Evolutionary conservation across 2,329 filamentous ascomycete species (phyloP).

Genomic region (Pseudogymnoascus sp.): DNA sequence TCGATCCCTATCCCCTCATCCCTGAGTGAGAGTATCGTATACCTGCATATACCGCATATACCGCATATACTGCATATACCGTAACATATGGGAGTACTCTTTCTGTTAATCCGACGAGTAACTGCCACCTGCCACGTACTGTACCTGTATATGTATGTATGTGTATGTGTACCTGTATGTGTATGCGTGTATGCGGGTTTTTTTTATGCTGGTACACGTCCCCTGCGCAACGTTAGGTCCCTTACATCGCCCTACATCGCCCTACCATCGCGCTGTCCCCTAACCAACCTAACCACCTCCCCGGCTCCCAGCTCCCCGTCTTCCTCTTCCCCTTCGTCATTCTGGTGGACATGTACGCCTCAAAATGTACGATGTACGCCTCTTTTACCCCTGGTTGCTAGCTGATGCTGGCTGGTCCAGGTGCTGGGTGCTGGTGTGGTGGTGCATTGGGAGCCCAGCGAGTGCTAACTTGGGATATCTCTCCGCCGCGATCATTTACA

Average conservation of each 20-base stretch:
- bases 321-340: neutral
- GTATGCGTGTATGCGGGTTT: too few species aligned
- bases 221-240: neutral
- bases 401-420: neutral
- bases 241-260: too few species aligned
- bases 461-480: neutral
- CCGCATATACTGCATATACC: neutral
- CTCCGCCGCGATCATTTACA: neutral
- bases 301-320: neutral
- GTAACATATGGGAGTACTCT: neutral
- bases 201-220: constrained; percentile 2
- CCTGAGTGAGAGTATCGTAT: neutral
- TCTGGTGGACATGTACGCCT: neutral
- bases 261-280: neutral
- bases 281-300: neutral
- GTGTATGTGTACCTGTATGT: too few species aligned
- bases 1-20: too few species aligned
- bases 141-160: too few species aligned
- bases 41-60: neutral
- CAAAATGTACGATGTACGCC: too few species aligned
- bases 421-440: too few species aligned
- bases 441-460: neutral
- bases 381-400: neutral
- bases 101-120: neutral
- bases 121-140: constrained; percentile 1